Evolutionary conservation across 352 stramenopile genomes (phyloP).

Genomic region (Pelagophyceae sp.): DNA sequence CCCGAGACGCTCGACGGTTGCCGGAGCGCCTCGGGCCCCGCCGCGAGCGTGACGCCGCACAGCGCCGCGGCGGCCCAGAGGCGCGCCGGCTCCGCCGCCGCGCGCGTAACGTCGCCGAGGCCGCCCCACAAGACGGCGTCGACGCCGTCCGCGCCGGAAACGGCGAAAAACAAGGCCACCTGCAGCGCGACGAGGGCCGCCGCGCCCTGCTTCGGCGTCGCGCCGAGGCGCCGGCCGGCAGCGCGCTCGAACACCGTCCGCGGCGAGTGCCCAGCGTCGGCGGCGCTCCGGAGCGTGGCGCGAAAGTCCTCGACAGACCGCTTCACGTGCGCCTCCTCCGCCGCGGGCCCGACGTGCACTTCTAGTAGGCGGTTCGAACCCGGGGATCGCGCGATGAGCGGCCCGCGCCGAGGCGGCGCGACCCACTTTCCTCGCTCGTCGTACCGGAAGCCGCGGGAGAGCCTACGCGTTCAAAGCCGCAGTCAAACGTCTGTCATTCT

Average conservation of each 20-base stretch:
- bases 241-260: neutral
- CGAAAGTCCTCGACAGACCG: neutral
- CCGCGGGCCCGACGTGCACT: no score
- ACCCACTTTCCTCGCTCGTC: neutral
- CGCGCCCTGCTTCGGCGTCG: neutral
- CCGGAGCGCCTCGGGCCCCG: neutral
- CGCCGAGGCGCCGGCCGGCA: neutral
- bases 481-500: no score
- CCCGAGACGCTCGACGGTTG: neutral
- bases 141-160: neutral
- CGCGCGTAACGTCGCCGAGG: neutral
- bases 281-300: neutral
- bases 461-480: no score
- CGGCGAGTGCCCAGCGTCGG: neutral
- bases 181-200: neutral
- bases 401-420: no score
- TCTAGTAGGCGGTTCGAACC: neutral
- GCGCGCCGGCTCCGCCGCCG: no score
- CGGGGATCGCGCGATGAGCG: neutral
- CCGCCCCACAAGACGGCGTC: neutral
- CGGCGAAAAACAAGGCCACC: neutral
- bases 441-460: no score
- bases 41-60: neutral
- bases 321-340: no score
- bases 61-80: neutral